A percentile compares a stretch with the other conserved stretches of the same genome.
phyloP scores from a whole-genome alignment of 106 monocot genomes.

The Allium cepa region DNA sequence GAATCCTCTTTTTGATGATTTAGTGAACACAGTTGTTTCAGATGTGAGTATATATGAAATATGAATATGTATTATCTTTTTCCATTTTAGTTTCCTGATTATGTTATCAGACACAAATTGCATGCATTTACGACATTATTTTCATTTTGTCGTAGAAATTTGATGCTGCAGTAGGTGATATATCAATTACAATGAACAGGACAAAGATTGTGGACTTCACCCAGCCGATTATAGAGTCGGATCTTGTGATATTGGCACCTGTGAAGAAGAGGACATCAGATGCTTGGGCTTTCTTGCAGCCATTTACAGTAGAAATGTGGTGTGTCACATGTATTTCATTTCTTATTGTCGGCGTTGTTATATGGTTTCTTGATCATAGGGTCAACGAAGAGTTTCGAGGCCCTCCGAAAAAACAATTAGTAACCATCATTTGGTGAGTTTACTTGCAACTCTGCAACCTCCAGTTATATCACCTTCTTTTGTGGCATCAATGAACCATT shows the following conservation, averaged over 20 bases:
- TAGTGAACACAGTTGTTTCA: slow-evolving; percentile 44
- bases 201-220: slow-evolving; percentile 79
- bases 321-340: slow-evolving; percentile 50
- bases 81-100: neutral
- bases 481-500: no score
- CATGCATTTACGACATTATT: neutral
- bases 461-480: no score
- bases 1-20: slow-evolving; percentile 45
- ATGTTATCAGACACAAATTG: neutral
- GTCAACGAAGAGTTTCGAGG: slow-evolving; percentile 85
- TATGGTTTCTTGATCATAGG: slow-evolving; percentile 89
- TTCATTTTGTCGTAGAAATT: slow-evolving; percentile 20
- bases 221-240: slow-evolving; percentile 66
- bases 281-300: slow-evolving; percentile 78
- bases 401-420: slow-evolving; percentile 59
- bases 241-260: slow-evolving; percentile 61
- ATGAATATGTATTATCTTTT: neutral
- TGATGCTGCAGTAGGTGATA: slow-evolving; percentile 82
- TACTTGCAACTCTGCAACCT: neutral
- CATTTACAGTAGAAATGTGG: slow-evolving; percentile 81
- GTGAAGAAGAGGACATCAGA: slow-evolving; percentile 30
- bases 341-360: slow-evolving; percentile 48
- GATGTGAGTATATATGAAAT: slow-evolving; percentile 35
- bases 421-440: slow-evolving; percentile 56
- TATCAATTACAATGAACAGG: slow-evolving; percentile 57